phyloP scores from a whole-genome alignment of 805 yeast species.

The Ogataea naganishii region DNA sequence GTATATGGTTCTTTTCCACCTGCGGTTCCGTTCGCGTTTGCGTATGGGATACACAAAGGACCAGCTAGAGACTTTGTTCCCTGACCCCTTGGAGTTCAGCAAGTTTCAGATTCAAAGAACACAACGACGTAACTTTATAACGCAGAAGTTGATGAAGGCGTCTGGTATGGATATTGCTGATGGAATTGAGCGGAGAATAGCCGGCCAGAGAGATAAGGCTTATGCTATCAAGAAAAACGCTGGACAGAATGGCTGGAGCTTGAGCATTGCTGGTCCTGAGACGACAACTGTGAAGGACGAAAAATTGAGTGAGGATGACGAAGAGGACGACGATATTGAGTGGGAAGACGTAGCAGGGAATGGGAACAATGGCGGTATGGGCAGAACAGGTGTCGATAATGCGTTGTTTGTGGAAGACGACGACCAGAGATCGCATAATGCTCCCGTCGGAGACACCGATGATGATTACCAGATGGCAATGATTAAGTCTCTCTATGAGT shows the following conservation, averaged over 20 bases:
- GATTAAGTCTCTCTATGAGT: slow-evolving; percentile 23
- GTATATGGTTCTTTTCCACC: slow-evolving; percentile 77
- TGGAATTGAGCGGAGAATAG: slow-evolving; percentile 48
- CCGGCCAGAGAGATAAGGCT: slow-evolving; percentile 73
- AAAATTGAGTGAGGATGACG: slow-evolving; percentile 12
- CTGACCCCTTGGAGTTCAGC: slow-evolving; percentile 83
- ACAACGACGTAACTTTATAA: slow-evolving; percentile 79
- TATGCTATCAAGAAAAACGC: slow-evolving; percentile 67
- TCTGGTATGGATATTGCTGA: slow-evolving; percentile 61
- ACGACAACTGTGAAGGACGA: no score
- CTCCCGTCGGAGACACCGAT: slow-evolving; percentile 6
- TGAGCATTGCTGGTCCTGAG: slow-evolving; percentile 46
- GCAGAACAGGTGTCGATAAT: neutral
- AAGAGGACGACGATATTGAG: slow-evolving; percentile 39
- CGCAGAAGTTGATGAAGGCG: slow-evolving; percentile 78
- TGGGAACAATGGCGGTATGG: neutral
- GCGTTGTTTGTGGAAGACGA: slow-evolving; percentile 12
- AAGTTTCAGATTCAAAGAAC: slow-evolving; percentile 91
- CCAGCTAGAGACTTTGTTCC: slow-evolving; percentile 76
- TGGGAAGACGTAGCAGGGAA: slow-evolving; percentile 57
- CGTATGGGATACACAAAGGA: slow-evolving; percentile 93
- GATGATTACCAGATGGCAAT: slow-evolving; percentile 16
- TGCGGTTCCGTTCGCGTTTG: slow-evolving; percentile 76
- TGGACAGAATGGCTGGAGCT: slow-evolving; percentile 83
- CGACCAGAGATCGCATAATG: neutral